Evolutionary conservation across 2,329 filamentous ascomycete genomes (phyloP), one percentile per base, ranked within the genome.

Genomic region (Furcasterigmium furcatum): DNA sequence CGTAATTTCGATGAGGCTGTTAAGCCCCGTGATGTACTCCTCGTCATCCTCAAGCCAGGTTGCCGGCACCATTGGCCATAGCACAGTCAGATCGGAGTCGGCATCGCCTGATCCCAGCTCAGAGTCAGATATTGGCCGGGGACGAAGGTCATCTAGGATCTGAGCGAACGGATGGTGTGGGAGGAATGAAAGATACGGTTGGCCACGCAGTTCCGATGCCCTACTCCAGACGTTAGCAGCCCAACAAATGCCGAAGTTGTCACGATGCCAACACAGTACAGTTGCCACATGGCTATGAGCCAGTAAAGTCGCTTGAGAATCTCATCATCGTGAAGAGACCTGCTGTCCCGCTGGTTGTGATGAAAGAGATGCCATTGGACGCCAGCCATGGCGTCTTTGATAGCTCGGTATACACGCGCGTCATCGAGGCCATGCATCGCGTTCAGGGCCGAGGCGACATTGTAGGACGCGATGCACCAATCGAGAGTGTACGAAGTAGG

Each of bases 381-480:
- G 4, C 63, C 62, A 2, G 58, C 57, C 3, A 57, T 55, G 1
- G 62, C 54, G 16, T 62, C 58, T n/a, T 48, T 53, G 45, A 61
- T 55, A 10, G 34, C 47, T 16, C 47, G 49, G 42, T 49, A 51
- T 29, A 48, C 49, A 18, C 46, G 41, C 47, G 41, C 38, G 38
- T 55, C 48, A 4, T 45, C 47, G 3, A 48, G 21, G 5, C 51
- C 51, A 29, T 46, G 32, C 3, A 30, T 24, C 14, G 51, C 52
- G 35, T 47, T 41, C 30, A 55, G 47, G 1, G 64, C 57, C 2
- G 47, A 53, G 4, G 58, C 58, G 6, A 67, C 44, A 30, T 67
- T 64, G 43, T 67, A 68, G 52, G 61, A 59, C 14, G 63, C 57
- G 20, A 64, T 56, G 47, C 63, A 65, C 52, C 62, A 66, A 36